Evolutionary conservation across 2,329 filamentous ascomycete species (phyloP).

Genomic region (Pseudocercospora macadamiae): DNA sequence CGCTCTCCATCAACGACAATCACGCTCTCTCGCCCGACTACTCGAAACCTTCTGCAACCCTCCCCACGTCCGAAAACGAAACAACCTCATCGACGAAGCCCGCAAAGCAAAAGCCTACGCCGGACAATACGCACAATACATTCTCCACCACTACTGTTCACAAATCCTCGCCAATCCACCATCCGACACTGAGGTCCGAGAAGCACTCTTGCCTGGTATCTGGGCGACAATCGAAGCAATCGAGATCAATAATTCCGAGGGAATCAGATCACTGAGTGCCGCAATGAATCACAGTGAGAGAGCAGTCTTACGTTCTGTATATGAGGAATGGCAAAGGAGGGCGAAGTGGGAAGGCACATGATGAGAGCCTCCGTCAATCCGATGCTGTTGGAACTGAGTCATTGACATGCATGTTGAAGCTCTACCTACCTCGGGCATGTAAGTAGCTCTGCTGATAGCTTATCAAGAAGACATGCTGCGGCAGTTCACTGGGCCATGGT

Average conservation of each 20-base stretch:
- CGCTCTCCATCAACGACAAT: conserved; percentile 44
- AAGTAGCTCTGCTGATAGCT: not conserved
- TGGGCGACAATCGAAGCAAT: conserved; percentile 59
- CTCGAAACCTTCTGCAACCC: conserved; percentile 65
- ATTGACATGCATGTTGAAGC: not conserved
- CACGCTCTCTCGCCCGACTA: conserved; percentile 56
- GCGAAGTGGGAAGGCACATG: conserved; percentile 38
- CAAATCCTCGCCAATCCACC: conserved; percentile 55
- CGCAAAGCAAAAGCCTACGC: conserved; percentile 62
- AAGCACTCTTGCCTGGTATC: conserved; percentile 55
- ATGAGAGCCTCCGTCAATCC: no score
- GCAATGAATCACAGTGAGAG: conserved; percentile 55
- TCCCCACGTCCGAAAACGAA: conserved; percentile 49
- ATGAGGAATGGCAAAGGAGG: conserved; percentile 52
- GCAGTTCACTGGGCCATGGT: no score
- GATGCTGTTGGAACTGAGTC: not conserved
- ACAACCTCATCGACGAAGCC: conserved; percentile 59
- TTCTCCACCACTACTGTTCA: conserved; percentile 60
- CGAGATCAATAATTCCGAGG: conserved; percentile 46
- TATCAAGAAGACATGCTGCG: no score
- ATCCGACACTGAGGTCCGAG: conserved; percentile 52
- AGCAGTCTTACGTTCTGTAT: conserved; percentile 56
- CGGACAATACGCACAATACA: conserved; percentile 60
- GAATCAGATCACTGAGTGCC: conserved; percentile 55
- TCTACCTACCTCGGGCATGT: no score